phyloP scores from a whole-genome alignment of 768 basidiomycete genomes.

The Naganishia vaughanmartiniae region DNA sequence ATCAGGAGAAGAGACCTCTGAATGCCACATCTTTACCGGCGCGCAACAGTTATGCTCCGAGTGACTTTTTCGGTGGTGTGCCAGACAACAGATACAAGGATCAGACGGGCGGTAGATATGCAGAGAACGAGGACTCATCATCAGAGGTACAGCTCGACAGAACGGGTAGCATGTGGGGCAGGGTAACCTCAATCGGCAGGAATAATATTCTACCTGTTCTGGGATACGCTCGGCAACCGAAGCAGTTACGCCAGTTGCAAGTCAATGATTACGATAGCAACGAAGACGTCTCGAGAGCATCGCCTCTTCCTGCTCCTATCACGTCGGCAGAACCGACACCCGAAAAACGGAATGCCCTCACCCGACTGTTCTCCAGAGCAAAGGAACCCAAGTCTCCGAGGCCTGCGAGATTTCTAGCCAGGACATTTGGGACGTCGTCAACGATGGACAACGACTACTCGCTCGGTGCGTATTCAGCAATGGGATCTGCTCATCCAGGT shows the following conservation, averaged over 20 bases:
- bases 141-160: not conserved
- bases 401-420: not conserved
- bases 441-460: conserved; percentile 3
- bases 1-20: not conserved
- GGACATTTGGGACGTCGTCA: not conserved
- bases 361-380: not conserved
- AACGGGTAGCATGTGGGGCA: not conserved
- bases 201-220: not conserved
- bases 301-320: conserved; percentile 8
- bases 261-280: not conserved
- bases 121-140: too few relatives aligned
- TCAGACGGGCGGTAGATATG: not conserved
- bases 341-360: not conserved
- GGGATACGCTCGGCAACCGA: not conserved
- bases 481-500: not conserved
- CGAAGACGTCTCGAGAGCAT: not conserved
- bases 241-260: not conserved
- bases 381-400: conserved; percentile 21
- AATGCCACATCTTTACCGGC: not conserved
- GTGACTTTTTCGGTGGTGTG: not conserved
- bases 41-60: conserved; percentile 6
- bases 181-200: not conserved
- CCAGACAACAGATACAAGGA: too few relatives aligned
- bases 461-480: not conserved
- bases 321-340: not conserved